A percentile compares a stretch with the other conserved stretches of the same genome.
These are phyloP conservation scores for Pelagophyceae sp. DNA, from an alignment of 352 stramenopile species.

Conservation along the genomic window DNA sequence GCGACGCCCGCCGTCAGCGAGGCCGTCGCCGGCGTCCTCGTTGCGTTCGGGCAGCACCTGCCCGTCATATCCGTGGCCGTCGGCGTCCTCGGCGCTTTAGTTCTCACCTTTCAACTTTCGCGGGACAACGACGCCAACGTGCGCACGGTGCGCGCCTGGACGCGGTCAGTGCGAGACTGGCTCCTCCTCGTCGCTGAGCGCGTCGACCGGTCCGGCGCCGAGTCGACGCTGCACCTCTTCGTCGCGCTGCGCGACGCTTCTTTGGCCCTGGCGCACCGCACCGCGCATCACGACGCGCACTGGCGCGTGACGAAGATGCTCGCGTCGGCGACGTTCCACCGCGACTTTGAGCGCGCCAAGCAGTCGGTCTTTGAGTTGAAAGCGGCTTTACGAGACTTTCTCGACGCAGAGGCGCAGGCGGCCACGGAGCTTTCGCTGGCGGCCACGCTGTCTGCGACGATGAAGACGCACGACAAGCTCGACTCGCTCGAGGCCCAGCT, in stretches of 20 bases:
- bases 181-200: slow-evolving; percentile 16
- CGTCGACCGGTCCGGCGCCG: not conserved
- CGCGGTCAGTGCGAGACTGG: slow-evolving; percentile 5
- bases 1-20: not conserved
- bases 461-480: slow-evolving; percentile 18
- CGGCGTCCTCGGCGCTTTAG: slow-evolving; percentile 10
- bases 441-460: not conserved
- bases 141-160: slow-evolving; percentile 6
- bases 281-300: not conserved
- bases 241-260: slow-evolving; percentile 1
- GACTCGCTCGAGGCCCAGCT: slow-evolving; percentile 24
- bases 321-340: slow-evolving; percentile 20
- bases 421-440: slow-evolving; percentile 8
- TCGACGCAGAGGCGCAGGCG: slow-evolving; percentile 21
- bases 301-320: slow-evolving; percentile 24
- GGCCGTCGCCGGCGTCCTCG: not conserved
- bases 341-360: slow-evolving; percentile 21
- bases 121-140: slow-evolving; percentile 23
- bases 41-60: slow-evolving; percentile 1
- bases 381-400: slow-evolving; percentile 14
- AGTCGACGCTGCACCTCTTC: slow-evolving; percentile 17
- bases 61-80: slow-evolving; percentile 1
- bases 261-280: not conserved
- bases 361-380: slow-evolving; percentile 18
- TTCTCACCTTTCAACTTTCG: slow-evolving; percentile 3